phyloP scores from a whole-genome alignment of 352 stramenopile species.

The Globisporangium irregulare region DNA sequence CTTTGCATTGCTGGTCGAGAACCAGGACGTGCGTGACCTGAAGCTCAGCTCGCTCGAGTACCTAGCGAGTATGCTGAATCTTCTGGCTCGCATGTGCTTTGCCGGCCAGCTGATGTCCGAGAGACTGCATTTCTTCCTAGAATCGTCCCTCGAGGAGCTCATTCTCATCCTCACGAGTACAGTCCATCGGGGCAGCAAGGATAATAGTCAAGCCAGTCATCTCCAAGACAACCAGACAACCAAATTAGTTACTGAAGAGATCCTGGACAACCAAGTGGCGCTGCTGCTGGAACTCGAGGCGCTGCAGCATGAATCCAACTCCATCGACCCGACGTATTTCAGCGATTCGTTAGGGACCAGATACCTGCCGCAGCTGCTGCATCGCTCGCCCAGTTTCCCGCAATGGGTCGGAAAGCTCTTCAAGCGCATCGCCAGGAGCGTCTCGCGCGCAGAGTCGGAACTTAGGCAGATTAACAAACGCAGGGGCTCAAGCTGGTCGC shows the following conservation, averaged over 20 bases:
- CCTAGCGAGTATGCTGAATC: constrained; percentile 18
- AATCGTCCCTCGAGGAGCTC: constrained; percentile 14
- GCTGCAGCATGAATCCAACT: constrained; percentile 23
- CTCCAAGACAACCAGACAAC: constrained; percentile 1
- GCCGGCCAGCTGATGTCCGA: constrained; percentile 21
- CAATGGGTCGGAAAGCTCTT: constrained; percentile 41
- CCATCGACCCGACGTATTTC: constrained; percentile 20
- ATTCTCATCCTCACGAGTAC: constrained; percentile 15
- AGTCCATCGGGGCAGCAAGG: background rate
- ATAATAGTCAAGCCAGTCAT: background rate
- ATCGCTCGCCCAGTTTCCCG: constrained; percentile 18
- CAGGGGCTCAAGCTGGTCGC: constrained; percentile 22
- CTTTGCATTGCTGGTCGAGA: constrained; percentile 15
- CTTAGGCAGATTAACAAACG: background rate
- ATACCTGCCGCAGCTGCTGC: constrained; percentile 21
- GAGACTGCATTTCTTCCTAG: constrained; percentile 25
- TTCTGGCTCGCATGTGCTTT: constrained; percentile 26
- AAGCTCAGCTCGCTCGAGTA: constrained; percentile 27
- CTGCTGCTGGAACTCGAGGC: constrained; percentile 46
- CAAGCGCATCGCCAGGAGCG: constrained; percentile 39
- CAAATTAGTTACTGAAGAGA: constrained; percentile 27
- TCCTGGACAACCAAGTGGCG: constrained; percentile 45
- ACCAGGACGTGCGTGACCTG: constrained; percentile 19
- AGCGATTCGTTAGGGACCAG: constrained; percentile 12
- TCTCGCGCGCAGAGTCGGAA: constrained; percentile 20